Evolutionary conservation across 805 yeast species (phyloP).

Genomic region (Suhomyces vadensis): DNA sequence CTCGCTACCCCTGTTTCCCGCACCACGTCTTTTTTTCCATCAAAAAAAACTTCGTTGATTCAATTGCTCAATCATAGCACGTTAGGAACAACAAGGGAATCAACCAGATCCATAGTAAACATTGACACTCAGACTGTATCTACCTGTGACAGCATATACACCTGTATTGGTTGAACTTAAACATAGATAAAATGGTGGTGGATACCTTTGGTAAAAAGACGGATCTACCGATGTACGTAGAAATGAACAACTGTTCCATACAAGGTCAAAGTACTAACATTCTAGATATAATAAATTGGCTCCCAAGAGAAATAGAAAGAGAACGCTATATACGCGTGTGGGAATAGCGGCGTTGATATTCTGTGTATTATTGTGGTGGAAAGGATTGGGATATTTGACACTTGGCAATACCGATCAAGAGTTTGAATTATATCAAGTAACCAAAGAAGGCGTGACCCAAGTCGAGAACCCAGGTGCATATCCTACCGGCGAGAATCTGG

Average conservation of each 20-base stretch:
- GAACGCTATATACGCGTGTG: background rate
- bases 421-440: conserved; percentile 28
- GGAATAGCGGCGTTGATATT: conserved; percentile 6
- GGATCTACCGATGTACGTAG: conserved; percentile 48
- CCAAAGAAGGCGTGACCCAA: conserved; percentile 32
- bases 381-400: background rate
- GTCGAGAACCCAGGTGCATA: conserved; percentile 3
- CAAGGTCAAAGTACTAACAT: conserved; percentile 1
- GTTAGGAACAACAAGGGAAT: background rate
- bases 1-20: conserved; percentile 1
- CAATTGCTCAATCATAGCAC: background rate
- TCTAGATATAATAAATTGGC: conserved; percentile 15
- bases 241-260: conserved; percentile 1
- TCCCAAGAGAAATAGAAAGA: conserved; percentile 14
- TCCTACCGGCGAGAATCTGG: background rate
- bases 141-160: conserved; percentile 2
- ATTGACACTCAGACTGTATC: background rate
- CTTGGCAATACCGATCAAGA: conserved; percentile 11
- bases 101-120: background rate
- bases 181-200: conserved; percentile 16
- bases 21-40: background rate
- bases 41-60: conserved; percentile 1
- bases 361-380: conserved; percentile 12
- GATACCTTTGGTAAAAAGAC: conserved; percentile 43
- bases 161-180: background rate